A percentile compares a stretch with the other conserved stretches of the same genome.
phyloP scores from a whole-genome alignment of 257 asterid genomes.

The Plantago major region DNA sequence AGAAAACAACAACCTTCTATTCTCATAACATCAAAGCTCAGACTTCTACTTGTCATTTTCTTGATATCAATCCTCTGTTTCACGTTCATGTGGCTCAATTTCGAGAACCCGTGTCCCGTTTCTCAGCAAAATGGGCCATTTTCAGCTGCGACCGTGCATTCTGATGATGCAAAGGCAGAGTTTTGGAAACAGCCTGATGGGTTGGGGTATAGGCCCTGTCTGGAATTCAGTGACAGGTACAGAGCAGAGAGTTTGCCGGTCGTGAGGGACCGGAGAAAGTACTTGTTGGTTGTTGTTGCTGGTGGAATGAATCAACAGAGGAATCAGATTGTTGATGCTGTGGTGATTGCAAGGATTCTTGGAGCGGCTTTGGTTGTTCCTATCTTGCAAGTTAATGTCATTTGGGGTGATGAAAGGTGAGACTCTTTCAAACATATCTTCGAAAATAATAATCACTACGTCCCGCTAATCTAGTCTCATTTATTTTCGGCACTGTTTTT shows the following conservation, averaged over 20 bases:
- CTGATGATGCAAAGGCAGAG: slow-evolving; percentile 29
- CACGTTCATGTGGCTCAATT: slow-evolving; percentile 48
- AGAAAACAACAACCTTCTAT: slow-evolving; percentile 38
- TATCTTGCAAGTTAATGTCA: slow-evolving; percentile 84
- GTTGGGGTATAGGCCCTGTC: slow-evolving; percentile 84
- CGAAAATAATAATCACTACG: neutral
- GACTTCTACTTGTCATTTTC: slow-evolving; percentile 39
- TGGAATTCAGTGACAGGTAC: slow-evolving; percentile 55
- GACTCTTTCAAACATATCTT: neutral
- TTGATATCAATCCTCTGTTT: slow-evolving; percentile 39
- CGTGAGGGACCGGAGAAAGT: slow-evolving; percentile 59
- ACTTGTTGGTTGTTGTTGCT: slow-evolving; percentile 78
- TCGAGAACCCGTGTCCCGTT: slow-evolving; percentile 53
- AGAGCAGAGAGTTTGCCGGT: slow-evolving; percentile 34
- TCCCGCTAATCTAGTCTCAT: neutral
- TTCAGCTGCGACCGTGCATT: slow-evolving; percentile 24
- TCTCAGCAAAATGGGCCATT: slow-evolving; percentile 26
- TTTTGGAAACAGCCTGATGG: slow-evolving; percentile 96
- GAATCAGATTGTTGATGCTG: slow-evolving; percentile 98
- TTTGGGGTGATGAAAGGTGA: slow-evolving; percentile 97
- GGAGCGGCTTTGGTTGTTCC: slow-evolving; percentile 98
- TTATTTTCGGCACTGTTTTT: too few relatives aligned
- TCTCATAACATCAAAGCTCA: slow-evolving; percentile 19
- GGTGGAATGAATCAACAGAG: slow-evolving; percentile 98
- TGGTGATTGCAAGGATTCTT: slow-evolving; percentile 85